Evolutionary conservation across 441 rosid species (phyloP).

Genomic region (Pelargonium cotyledonis): DNA sequence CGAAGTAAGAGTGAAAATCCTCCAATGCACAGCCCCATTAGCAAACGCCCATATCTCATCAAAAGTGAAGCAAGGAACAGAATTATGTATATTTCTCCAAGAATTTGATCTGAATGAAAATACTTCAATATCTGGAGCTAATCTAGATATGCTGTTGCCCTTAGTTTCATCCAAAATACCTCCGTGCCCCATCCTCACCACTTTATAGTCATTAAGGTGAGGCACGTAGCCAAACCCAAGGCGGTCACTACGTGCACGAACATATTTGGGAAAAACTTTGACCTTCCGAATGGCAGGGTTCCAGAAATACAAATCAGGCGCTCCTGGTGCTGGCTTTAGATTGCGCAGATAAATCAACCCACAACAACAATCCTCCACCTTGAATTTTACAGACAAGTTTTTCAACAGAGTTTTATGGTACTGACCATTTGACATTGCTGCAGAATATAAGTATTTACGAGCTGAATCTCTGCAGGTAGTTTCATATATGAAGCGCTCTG

Average conservation of each 20-base stretch:
- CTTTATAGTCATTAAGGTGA: neutral
- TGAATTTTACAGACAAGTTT: neutral
- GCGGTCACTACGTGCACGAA: neutral
- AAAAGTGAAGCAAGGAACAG: neutral
- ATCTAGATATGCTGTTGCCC: neutral
- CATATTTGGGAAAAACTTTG: neutral
- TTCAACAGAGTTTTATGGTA: neutral
- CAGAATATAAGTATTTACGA: neutral
- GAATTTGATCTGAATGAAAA: neutral
- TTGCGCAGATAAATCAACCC: neutral
- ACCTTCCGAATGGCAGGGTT: neutral
- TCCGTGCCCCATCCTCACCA: neutral
- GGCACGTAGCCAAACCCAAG: conserved; percentile 1
- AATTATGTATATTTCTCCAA: neutral
- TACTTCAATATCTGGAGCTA: neutral
- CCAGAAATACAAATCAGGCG: conserved; percentile 1
- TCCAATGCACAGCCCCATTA: neutral
- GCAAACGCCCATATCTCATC: neutral
- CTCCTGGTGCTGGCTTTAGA: neutral
- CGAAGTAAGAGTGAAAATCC: neutral
- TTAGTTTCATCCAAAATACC: neutral
- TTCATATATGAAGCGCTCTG: neutral
- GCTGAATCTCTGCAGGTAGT: neutral
- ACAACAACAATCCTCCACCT: neutral
- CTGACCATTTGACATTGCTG: neutral